phyloP scores from a whole-genome alignment of 2,329 filamentous ascomycete species.

The Diaporthe sp. region DNA sequence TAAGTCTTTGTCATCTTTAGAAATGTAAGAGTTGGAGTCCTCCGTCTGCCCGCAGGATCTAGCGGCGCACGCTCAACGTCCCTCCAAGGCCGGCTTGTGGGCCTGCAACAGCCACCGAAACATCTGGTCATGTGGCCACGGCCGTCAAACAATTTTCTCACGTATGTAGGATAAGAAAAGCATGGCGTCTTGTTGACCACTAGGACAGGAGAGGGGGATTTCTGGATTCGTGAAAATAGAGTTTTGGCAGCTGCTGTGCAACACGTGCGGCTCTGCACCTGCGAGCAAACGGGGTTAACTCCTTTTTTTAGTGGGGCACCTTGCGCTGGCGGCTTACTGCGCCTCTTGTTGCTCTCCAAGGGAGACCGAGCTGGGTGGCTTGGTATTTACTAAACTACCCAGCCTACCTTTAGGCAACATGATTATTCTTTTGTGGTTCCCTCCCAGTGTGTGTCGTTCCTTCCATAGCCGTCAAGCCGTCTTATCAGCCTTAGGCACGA shows the following conservation, averaged over 20 bases:
- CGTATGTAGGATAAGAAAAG: background rate
- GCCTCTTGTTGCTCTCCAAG: background rate
- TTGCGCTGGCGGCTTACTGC: background rate
- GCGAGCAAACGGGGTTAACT: background rate
- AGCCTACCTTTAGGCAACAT: background rate
- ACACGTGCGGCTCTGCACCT: conserved; percentile 18
- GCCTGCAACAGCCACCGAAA: conserved; percentile 22
- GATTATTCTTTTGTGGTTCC: background rate
- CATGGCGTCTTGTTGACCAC: background rate
- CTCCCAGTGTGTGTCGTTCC: no score
- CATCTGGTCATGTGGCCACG: background rate
- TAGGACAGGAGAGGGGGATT: background rate
- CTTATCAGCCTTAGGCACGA: background rate
- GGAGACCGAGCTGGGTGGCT: background rate
- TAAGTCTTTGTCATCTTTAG: background rate
- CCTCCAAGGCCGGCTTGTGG: background rate
- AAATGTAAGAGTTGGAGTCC: background rate
- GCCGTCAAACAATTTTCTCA: background rate
- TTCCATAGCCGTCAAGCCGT: background rate
- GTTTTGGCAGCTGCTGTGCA: conserved; percentile 9
- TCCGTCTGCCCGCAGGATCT: background rate
- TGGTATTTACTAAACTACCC: background rate
- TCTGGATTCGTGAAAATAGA: background rate
- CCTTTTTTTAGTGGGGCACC: background rate
- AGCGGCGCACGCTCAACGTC: background rate